Evolutionary conservation across 257 asterid genomes (phyloP).

Genomic region (Solanum dulcamara): DNA sequence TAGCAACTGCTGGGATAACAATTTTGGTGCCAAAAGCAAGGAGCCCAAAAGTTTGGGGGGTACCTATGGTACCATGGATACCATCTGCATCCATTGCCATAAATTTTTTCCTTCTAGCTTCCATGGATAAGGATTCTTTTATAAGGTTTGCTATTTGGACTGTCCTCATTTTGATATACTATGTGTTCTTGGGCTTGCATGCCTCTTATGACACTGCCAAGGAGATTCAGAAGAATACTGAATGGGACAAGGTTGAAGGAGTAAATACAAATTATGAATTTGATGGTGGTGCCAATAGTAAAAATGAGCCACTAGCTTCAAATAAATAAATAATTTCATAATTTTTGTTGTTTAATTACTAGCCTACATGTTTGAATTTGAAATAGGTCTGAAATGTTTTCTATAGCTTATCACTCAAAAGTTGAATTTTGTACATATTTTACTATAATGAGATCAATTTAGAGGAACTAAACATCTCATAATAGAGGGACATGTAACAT

Average conservation of each 20-base stretch:
- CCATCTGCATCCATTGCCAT: neutral
- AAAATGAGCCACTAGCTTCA: neutral
- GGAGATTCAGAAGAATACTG: neutral
- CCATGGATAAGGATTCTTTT: neutral
- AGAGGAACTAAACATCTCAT: neutral
- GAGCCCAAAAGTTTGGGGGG: neutral
- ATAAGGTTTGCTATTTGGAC: neutral
- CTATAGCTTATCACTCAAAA: neutral
- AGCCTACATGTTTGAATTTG: neutral
- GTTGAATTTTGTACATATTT: neutral
- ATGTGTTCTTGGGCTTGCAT: neutral
- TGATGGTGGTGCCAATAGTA: neutral
- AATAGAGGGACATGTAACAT: neutral
- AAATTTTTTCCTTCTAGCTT: neutral
- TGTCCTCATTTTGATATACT: neutral
- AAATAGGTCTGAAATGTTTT: neutral
- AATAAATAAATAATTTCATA: neutral
- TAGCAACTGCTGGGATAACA: neutral
- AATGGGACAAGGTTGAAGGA: neutral
- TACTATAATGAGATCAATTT: no score
- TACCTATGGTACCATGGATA: neutral
- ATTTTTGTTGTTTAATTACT: neutral
- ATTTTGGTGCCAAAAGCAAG: neutral
- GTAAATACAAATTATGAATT: neutral
- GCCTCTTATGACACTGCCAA: neutral